Base-by-base conservation (phyloP, 2,329 filamentous ascomycete genomes). In the Fusarium chuoi region DNA sequence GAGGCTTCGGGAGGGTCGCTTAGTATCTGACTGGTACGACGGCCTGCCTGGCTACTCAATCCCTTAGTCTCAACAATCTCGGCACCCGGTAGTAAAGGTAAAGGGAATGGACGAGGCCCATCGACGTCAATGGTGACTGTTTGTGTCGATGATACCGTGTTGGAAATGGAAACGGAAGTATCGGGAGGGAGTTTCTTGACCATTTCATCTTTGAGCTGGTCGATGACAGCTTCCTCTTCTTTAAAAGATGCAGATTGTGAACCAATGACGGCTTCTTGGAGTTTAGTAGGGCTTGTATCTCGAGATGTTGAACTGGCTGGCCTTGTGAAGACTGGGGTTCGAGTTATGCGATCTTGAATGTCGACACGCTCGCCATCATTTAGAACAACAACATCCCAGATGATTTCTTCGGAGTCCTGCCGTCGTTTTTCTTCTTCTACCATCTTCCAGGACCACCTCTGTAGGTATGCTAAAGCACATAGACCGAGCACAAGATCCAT, bases 321-420 rank as follows among this genome's bases (percentile, higher is more conserved):
- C 36, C 64, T 71, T 11, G 48, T 41, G 22, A 54, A 66, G 49
- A 55, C 52, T 24, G 46, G 52, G 14, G 49, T 60, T 28, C 46
- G 65, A 35, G 72, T 44, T 15, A 52, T 45, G 35, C 41, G 56
- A 18, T 70, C 77, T 28, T 78, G 78, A n/a, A 90, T 82, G 69
- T 91, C 89, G 36, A 92, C 87, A 41, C 88, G 85, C 51, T 87
- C 84, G 14, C 89, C 89, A 75, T 90, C 85, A 66, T 88, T 86
- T 22, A 91, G 82, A 1, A 92, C 88, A 13, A 92, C 89, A 7
- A 92, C 87, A 75, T 93, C 91, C 90, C 91, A 92, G 14, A 93
- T 84, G 5, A 89, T 81, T 69, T 91, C 88, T 64, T 91, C 89
- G 24, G 84, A 83, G 17, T 83, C 83, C 13, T 85, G 81, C 3